A percentile compares a stretch with the other conserved stretches of the same genome.
These are phyloP conservation scores for Mucor circinelloides DNA, from an alignment of 371 early-diverging fungal genomes.

Conservation along the genomic window DNA sequence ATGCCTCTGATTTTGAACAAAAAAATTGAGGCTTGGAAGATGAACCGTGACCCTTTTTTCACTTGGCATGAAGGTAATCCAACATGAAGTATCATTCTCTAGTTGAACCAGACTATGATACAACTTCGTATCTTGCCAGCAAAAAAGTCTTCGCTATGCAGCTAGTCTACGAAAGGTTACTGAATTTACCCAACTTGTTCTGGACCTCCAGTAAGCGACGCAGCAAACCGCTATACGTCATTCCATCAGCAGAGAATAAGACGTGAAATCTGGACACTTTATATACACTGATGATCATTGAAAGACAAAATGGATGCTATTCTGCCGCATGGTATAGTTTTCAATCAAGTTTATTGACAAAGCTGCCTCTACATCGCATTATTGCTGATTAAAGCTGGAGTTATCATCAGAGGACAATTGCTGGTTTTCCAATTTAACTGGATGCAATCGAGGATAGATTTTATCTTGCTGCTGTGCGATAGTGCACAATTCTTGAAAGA, in stretches of 20 bases:
- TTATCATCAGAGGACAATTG: neutral
- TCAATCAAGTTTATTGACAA: neutral
- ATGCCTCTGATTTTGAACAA: neutral
- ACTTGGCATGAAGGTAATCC: neutral
- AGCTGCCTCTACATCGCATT: neutral
- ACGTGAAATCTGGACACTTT: too few species aligned
- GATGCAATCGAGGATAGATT: conserved; percentile 15
- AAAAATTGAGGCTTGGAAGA: conserved; percentile 19
- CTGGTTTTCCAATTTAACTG: neutral
- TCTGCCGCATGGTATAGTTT: neutral
- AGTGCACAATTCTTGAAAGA: conserved; percentile 6
- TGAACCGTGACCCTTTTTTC: conserved; percentile 6
- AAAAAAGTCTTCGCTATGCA: neutral
- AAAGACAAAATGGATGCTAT: too few species aligned
- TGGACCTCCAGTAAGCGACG: neutral
- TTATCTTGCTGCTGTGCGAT: conserved; percentile 2
- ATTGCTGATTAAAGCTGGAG: neutral
- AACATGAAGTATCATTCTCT: neutral
- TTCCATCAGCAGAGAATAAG: too few species aligned
- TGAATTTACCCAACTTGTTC: neutral
- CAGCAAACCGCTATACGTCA: neutral
- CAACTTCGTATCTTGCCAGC: neutral
- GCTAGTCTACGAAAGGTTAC: neutral
- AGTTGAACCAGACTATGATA: neutral
- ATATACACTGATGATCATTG: too few species aligned